These are phyloP conservation scores for Coccomyxa sp. DNA, from an alignment of 139 green algal species.

Conservation along the genomic window DNA sequence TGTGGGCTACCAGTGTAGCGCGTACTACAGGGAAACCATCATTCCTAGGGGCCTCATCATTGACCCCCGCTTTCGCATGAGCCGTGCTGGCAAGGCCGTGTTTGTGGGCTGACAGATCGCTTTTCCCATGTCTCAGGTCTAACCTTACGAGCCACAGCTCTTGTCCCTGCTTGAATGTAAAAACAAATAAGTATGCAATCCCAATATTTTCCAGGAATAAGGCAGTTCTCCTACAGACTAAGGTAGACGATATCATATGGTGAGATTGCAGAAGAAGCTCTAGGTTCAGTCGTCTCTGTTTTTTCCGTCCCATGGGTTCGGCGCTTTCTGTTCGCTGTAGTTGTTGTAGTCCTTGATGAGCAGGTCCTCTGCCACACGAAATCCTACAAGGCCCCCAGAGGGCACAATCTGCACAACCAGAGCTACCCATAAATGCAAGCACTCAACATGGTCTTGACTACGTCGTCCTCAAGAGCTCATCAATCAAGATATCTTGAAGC, in stretches of 20 bases:
- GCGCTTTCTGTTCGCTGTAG: background rate
- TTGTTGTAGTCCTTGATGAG: constrained; percentile 11
- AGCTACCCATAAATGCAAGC: background rate
- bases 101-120: constrained; percentile 27
- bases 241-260: background rate
- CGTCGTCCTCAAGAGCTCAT: background rate
- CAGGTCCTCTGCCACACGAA: constrained; percentile 19
- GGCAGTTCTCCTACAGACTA: background rate
- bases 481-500: background rate
- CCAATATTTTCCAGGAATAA: background rate
- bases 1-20: constrained; percentile 73
- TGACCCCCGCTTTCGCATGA: constrained; percentile 37
- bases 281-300: background rate
- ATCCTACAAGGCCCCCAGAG: constrained; percentile 18
- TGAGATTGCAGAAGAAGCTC: background rate
- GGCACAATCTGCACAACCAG: background rate
- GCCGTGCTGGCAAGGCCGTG: constrained; percentile 30
- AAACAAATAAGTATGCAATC: background rate
- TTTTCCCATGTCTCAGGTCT: background rate
- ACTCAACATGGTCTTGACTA: no score
- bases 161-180: background rate
- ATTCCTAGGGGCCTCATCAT: constrained; percentile 32
- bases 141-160: background rate
- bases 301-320: background rate
- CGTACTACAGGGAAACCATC: constrained; percentile 56